Base-by-base conservation (phyloP, 441 rosid species). In the Jatropha multifida region DNA sequence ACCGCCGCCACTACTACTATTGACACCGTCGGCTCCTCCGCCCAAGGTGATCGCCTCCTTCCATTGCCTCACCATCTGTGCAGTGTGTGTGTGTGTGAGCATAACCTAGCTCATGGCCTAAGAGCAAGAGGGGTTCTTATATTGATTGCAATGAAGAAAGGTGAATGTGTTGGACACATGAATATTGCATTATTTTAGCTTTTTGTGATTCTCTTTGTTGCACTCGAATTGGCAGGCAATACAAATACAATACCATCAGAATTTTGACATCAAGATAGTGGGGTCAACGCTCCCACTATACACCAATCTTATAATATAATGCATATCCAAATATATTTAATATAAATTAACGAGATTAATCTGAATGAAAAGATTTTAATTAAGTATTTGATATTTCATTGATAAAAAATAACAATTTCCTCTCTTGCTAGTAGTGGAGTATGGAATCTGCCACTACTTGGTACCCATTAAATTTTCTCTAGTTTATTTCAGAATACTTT, bases 31-130 rank as follows among this genome's bases (percentile, higher is more conserved):
- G 0, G 74, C 73, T 11, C 63, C 67, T 44, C 79, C 78, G 73
- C 69, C 38, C 54, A 46, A 63, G 48, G 77, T 26, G 65, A 66
- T 44, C 51, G 58, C 68, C 49, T 78, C 84, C 74, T 69, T 74
- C 85, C 80, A 76, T 74, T 73, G 79, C 75, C 86, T 71, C 78
- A 66, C 78, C 89, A 86, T 83, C 58, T 38, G 51, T 37, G 52
- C n/a, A 7, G 20, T 1, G 58, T 18, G 58, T 20, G n/a, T n/a
- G 10, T 65, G 9, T 18, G 17, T 65, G 41, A 32, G 61, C 38
- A 52, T 52, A 51, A 20, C 71, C n/a, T 37, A 4, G 20, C 20
- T 17, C 8, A 44, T 8, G 7, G 8, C 10, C 10, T 1, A 0
- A 44, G 48, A 7, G 23, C 41, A 18, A 10, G 20, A 7, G 41